phyloP scores from a whole-genome alignment of 108 stramenopile genomes.

The Skeletonema marinoi region DNA sequence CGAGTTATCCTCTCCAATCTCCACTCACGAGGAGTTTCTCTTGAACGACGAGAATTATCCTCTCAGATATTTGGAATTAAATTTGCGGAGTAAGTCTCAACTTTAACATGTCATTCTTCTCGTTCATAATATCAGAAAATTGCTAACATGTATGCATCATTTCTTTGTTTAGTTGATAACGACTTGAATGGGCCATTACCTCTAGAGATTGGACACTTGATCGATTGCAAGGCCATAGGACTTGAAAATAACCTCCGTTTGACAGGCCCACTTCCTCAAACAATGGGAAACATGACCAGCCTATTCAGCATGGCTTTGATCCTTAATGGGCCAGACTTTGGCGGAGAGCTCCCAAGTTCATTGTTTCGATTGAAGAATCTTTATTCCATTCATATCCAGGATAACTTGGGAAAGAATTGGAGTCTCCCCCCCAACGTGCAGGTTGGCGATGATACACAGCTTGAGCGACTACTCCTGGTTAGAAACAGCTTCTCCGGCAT shows the following conservation, averaged over 20 bases:
- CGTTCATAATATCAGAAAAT: too few species aligned
- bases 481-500: neutral
- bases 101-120: too few species aligned
- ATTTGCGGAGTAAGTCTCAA: neutral
- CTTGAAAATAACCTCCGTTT: neutral
- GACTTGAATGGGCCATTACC: slow-evolving; percentile 45
- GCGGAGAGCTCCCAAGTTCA: neutral
- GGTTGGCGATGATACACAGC: neutral
- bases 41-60: neutral
- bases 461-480: neutral
- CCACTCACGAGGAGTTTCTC: too few species aligned
- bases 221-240: neutral
- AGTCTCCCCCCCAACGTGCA: neutral
- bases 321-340: neutral
- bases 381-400: neutral
- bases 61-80: neutral
- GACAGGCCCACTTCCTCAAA: neutral
- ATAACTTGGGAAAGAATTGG: neutral
- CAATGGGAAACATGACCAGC: neutral
- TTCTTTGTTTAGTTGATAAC: slow-evolving; percentile 7
- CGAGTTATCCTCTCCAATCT: neutral
- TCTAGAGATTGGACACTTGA: slow-evolving; percentile 25
- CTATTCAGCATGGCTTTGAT: neutral
- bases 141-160: too few species aligned
- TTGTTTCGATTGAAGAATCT: neutral